Evolutionary conservation across 2,329 filamentous ascomycete genomes (phyloP).

Genomic region (Cephalotrichum gorgonifer): DNA sequence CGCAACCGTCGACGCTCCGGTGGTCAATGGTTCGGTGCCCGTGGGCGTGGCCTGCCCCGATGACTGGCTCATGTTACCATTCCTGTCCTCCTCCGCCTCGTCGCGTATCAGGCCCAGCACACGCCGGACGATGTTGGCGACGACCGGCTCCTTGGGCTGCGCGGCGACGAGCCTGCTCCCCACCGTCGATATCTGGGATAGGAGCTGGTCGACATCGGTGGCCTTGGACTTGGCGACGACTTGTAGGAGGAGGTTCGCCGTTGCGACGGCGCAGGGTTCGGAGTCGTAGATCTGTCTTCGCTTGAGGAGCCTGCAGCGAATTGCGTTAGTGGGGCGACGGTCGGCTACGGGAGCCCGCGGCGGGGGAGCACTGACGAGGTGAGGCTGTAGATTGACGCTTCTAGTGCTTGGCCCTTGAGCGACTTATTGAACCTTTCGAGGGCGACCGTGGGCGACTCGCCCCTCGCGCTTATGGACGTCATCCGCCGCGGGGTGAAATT

Average conservation of each 20-base stretch:
- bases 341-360: neutral
- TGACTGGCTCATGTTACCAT: constrained; percentile 48
- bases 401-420: constrained; percentile 63
- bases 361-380: constrained; percentile 53
- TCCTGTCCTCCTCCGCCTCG: constrained; percentile 73
- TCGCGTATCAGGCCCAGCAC: constrained; percentile 86
- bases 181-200: constrained; percentile 69
- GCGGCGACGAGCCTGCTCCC: constrained; percentile 71
- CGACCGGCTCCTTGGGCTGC: constrained; percentile 81
- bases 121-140: constrained; percentile 87
- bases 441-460: constrained; percentile 47
- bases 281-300: constrained; percentile 81
- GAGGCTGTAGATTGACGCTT: constrained; percentile 73
- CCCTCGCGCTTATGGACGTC: constrained; percentile 1
- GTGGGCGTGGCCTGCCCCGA: constrained; percentile 1
- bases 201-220: constrained; percentile 65
- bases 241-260: constrained; percentile 76
- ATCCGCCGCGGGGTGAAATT: constrained; percentile 1
- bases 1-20: neutral
- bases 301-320: constrained; percentile 65
- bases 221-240: constrained; percentile 77
- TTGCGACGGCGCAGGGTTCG: constrained; percentile 82
- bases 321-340: neutral
- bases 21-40: neutral
- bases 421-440: constrained; percentile 71